Percentiles rank a stretch among this genome's conserved stretches.
phyloP scores from a whole-genome alignment of 345 rosid genomes.

The Brassica incana region DNA sequence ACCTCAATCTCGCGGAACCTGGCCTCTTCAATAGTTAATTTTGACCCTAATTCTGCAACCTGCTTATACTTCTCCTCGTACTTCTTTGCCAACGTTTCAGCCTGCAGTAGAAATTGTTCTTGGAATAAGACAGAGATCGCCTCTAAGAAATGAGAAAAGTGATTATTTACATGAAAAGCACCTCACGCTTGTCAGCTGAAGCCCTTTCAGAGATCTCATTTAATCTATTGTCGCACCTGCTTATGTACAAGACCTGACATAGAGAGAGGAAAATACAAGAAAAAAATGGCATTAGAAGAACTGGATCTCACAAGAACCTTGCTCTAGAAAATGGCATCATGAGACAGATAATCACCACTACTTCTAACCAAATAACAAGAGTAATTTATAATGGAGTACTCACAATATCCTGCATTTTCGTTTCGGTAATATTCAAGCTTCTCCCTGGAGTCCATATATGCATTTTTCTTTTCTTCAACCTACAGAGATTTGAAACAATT shows the following conservation, averaged over 20 bases:
- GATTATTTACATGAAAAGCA: conserved; percentile 31
- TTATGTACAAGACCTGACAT: conserved; percentile 78
- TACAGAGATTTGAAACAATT: conserved; percentile 34
- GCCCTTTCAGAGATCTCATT: conserved; percentile 97
- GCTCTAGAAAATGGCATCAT: background rate
- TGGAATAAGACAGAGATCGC: conserved; percentile 26
- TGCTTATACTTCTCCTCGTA: conserved; percentile 98
- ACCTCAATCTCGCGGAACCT: conserved; percentile 93
- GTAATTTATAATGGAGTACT: conserved; percentile 45
- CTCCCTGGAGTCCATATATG: conserved; percentile 82
- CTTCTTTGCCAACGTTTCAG: conserved; percentile 80
- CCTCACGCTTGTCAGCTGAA: conserved; percentile 91
- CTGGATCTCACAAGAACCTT: conserved; percentile 5
- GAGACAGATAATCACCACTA: background rate
- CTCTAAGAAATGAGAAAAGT: conserved; percentile 11
- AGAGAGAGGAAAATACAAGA: background rate
- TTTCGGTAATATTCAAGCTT: conserved; percentile 89
- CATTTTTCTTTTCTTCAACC: conserved; percentile 61
- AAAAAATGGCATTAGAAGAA: conserved; percentile 12
- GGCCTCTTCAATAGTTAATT: conserved; percentile 92
- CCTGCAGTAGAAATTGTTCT: conserved; percentile 52
- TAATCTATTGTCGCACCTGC: conserved; percentile 93
- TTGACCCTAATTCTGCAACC: conserved; percentile 92
- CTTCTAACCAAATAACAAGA: conserved; percentile 12
- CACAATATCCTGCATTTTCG: conserved; percentile 97